Evolutionary conservation across 148 eudicot species (phyloP).

Genomic region (Rhododendron griersonianum): DNA sequence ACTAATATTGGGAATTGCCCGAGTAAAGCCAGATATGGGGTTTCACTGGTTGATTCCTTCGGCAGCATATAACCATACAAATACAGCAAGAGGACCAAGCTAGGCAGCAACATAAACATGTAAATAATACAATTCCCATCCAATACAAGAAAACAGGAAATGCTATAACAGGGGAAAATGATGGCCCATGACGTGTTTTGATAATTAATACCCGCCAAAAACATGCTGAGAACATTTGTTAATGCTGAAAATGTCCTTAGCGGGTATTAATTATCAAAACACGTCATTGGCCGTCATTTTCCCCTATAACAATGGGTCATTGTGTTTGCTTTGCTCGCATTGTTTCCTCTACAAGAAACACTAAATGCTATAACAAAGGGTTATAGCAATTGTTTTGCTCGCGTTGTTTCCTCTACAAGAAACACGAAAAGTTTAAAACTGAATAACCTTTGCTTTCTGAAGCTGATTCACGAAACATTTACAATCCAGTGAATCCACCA

Average conservation of each 20-base stretch:
- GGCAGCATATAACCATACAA: not conserved
- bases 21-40: too few relatives aligned
- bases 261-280: too few relatives aligned
- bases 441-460: not conserved
- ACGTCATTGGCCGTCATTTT: too few relatives aligned
- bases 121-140: not conserved
- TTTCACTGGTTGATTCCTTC: not conserved
- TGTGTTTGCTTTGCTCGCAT: conserved; percentile 59
- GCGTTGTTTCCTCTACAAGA: conserved; percentile 82
- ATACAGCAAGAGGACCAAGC: not conserved
- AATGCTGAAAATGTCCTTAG: too few relatives aligned
- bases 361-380: not conserved
- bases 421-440: not conserved
- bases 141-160: not conserved
- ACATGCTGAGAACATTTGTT: too few relatives aligned
- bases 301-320: too few relatives aligned
- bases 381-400: conserved; percentile 68
- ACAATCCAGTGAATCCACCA: not conserved
- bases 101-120: not conserved
- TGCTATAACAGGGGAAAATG: not conserved
- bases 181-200: too few relatives aligned
- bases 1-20: not conserved
- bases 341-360: not conserved
- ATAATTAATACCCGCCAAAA: too few relatives aligned
- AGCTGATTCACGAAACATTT: not conserved